Percentiles rank a stretch among this genome's conserved stretches.
Evolutionary conservation across 768 basidiomycete genomes (phyloP).

Genomic region (Mycena pura): DNA sequence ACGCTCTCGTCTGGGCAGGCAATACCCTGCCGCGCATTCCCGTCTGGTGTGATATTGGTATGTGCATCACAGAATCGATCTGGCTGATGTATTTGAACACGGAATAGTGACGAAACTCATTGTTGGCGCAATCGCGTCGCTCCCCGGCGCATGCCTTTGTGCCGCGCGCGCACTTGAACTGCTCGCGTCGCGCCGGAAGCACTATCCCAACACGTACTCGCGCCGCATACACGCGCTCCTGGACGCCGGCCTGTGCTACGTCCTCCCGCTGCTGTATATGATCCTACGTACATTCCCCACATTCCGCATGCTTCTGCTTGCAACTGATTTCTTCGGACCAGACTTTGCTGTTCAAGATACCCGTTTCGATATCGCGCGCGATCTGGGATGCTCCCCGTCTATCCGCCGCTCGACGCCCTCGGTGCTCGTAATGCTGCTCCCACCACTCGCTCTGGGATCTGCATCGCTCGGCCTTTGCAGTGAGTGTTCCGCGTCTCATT

Average conservation of each 20-base stretch:
- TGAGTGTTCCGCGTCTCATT: background rate
- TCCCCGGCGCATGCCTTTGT: conserved; percentile 20
- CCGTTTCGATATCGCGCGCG: conserved; percentile 15
- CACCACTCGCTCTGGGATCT: conserved; percentile 12
- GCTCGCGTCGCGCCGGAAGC: conserved; percentile 14
- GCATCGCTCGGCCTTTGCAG: conserved; percentile 11
- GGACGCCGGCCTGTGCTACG: conserved; percentile 16
- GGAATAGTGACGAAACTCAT: conserved; percentile 12
- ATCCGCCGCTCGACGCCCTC: conserved; percentile 17
- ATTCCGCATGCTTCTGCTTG: background rate
- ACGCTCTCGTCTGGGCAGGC: conserved; percentile 17
- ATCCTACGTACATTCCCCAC: background rate
- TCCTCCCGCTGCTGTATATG: conserved; percentile 21
- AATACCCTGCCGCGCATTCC: background rate
- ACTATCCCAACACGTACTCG: conserved; percentile 22
- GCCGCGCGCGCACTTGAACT: conserved; percentile 14
- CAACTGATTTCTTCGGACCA: background rate
- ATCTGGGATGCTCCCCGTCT: conserved; percentile 15
- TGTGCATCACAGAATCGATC: background rate
- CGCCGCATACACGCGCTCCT: conserved; percentile 14
- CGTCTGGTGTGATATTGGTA: conserved; percentile 22
- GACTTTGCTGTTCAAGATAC: conserved; percentile 23
- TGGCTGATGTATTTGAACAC: background rate
- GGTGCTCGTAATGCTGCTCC: conserved; percentile 11
- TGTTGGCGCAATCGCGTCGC: background rate